Evolutionary conservation across 306 rosid species (phyloP).

Genomic region (Spatholobus suberectus): DNA sequence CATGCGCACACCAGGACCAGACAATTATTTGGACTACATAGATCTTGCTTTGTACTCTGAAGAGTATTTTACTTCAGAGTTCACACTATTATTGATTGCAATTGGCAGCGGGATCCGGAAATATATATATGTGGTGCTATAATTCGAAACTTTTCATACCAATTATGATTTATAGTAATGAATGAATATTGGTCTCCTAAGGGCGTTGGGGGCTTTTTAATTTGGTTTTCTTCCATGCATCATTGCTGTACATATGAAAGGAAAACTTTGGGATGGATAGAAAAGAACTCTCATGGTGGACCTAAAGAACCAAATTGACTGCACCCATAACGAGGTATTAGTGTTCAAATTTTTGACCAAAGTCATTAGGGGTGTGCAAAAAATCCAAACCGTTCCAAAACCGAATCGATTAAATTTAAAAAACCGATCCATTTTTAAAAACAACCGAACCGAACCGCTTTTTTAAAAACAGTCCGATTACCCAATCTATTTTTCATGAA

Average conservation of each 20-base stretch:
- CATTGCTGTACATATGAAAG: constrained; percentile 52
- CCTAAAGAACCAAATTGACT: constrained; percentile 59
- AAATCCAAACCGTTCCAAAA: too few species aligned
- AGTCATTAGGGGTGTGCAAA: too few species aligned
- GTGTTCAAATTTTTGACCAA: constrained; percentile 57
- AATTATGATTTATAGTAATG: background rate
- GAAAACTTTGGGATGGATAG: constrained; percentile 38
- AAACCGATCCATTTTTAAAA: too few species aligned
- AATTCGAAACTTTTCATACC: constrained; percentile 22
- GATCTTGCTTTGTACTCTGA: constrained; percentile 30
- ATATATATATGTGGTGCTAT: constrained; percentile 31
- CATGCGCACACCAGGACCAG: constrained; percentile 3
- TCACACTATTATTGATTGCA: constrained; percentile 27
- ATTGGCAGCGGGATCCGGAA: constrained; percentile 37
- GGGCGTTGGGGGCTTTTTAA: background rate
- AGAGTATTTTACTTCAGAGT: constrained; percentile 23
- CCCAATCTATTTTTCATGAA: too few species aligned
- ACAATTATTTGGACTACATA: constrained; percentile 22
- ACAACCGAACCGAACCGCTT: too few species aligned
- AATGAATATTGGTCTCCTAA: background rate
- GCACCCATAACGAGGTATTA: constrained; percentile 69
- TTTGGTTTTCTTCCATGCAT: constrained; percentile 37
- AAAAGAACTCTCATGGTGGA: constrained; percentile 42
- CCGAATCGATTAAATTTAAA: too few species aligned
- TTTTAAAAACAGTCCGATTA: too few species aligned